Percentiles rank a stretch among this genome's conserved stretches.
Conservation (phyloP, 495 filamentous ascomycete genomes). For the Daldinia decipiens region DNA sequence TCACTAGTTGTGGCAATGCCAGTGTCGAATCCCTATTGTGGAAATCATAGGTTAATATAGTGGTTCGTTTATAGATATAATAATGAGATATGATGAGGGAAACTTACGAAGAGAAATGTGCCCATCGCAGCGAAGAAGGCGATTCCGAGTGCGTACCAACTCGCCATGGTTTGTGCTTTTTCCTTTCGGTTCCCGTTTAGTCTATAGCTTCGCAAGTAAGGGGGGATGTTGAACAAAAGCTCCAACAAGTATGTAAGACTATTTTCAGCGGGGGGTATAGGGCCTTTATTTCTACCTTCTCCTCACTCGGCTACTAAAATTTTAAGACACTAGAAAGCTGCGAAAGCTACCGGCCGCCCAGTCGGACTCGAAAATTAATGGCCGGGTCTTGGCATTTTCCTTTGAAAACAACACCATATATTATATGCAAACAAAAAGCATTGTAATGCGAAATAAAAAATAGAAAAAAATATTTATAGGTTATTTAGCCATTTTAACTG, state of each 20-base stretch:
- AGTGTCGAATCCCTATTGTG: conserved; percentile 64
- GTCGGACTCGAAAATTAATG: too few species aligned
- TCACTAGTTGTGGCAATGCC: conserved; percentile 69
- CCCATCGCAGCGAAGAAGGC: conserved; percentile 66
- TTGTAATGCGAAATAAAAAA: too few species aligned
- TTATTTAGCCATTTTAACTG: too few species aligned
- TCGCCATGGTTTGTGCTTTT: conserved; percentile 28
- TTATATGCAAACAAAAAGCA: too few species aligned
- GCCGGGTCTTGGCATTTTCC: too few species aligned
- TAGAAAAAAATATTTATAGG: too few species aligned
- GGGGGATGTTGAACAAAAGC: conserved; percentile 1
- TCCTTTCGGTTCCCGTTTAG: conserved; percentile 1
- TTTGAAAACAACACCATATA: too few species aligned
- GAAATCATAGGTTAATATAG: conserved; percentile 12
- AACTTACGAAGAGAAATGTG: conserved; percentile 66
- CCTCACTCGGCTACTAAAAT: conserved; percentile 20
- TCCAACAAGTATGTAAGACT: conserved; percentile 5
- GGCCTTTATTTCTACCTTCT: conserved; percentile 20
- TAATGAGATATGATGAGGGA: neutral
- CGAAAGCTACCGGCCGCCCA: conserved; percentile 11
- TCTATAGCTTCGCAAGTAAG: conserved; percentile 3
- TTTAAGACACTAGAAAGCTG: conserved; percentile 6
- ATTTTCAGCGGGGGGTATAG: neutral
- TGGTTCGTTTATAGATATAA: neutral
- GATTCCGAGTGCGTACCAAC: conserved; percentile 56